Evolutionary conservation across 148 eudicot species (phyloP), one percentile per base, ranked within the genome.

Genomic region (Vaccinium macrocarpon): DNA sequence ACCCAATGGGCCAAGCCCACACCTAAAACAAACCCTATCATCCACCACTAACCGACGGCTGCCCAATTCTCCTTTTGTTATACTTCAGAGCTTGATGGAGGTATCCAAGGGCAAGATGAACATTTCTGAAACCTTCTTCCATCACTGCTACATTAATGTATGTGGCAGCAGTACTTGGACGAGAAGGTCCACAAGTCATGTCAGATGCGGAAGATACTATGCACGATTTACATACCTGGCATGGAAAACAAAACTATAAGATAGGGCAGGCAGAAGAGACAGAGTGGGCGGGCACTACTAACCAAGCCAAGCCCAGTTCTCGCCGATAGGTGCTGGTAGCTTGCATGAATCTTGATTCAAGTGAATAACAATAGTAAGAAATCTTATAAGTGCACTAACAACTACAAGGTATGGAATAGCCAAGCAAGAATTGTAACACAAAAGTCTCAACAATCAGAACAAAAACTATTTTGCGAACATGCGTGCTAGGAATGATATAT

Each of bases 91-190:
- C 99, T 92, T 97, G 94, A 79, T 97, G 99, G 82, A 97, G 97
- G 88, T 97, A 97, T 90, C 99, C 88, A 79, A 95, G 98, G 80
- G 99, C 99, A 83, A 95, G 91, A 84, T 97, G 99, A 88, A 97
- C 99, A 86, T 97, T 95, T 78, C 98, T 98, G 48, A 97, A 90
- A 86, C 99, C 99, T 92, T 97, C 99, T 91, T 97, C 99, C 99
- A 97, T 97, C 99, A 97, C 95, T 84, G 99, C 99, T 83, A 97
- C 98, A 86, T 97, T 97, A 55, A 97, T 97, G 82, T 97, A 97
- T 64, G 99, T 97, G 23, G 99, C 99, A 87, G 98, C 99, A 82
- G 99, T 95, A 88, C 95, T 97, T 72, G 99, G 99, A 91, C 95
- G 98, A 85, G 98, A 97, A 76, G 99, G 98, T 78, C 99, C 99